Evolutionary conservation across 805 yeast species (phyloP).

Genomic region (Zygosaccharomyces kombuchaensis): DNA sequence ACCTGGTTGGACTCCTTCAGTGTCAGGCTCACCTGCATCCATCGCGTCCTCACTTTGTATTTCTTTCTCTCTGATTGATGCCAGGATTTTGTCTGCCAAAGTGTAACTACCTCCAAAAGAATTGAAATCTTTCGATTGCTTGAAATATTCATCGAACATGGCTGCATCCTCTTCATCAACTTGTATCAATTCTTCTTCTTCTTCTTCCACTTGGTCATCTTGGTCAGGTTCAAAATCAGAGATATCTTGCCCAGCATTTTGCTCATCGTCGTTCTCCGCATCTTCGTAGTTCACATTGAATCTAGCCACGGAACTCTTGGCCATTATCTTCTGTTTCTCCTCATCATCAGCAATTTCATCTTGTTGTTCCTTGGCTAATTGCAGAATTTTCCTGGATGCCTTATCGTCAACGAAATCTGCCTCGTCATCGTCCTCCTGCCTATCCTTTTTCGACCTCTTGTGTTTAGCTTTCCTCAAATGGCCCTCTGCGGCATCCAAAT

Average conservation of each 20-base stretch:
- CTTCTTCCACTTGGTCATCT: slow-evolving; percentile 43
- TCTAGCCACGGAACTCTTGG: slow-evolving; percentile 33
- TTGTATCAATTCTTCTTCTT: slow-evolving; percentile 57
- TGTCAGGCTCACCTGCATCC: slow-evolving; percentile 15
- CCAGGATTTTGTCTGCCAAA: slow-evolving; percentile 91
- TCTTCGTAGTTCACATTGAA: slow-evolving; percentile 35
- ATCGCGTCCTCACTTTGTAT: slow-evolving; percentile 21
- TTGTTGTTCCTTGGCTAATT: slow-evolving; percentile 89
- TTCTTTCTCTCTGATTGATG: slow-evolving; percentile 76
- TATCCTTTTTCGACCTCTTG: slow-evolving; percentile 33
- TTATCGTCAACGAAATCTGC: slow-evolving; percentile 75
- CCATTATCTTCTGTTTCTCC: slow-evolving; percentile 30
- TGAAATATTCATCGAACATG: slow-evolving; percentile 73
- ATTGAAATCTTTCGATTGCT: slow-evolving; percentile 38
- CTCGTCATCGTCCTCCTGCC: slow-evolving; percentile 40
- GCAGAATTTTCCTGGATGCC: slow-evolving; percentile 77
- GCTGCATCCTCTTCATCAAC: slow-evolving; percentile 80
- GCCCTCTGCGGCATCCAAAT: slow-evolving; percentile 72
- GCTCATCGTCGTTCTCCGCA: slow-evolving; percentile 51
- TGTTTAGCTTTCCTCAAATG: slow-evolving; percentile 47
- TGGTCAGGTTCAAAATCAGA: slow-evolving; percentile 52
- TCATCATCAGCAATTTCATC: slow-evolving; percentile 79
- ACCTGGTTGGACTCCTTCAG: slow-evolving; percentile 24
- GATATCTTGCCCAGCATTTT: slow-evolving; percentile 37
- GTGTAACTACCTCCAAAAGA: slow-evolving; percentile 48